phyloP scores from a whole-genome alignment of 2,329 filamentous ascomycete genomes.

The Polychaeton citri region DNA sequence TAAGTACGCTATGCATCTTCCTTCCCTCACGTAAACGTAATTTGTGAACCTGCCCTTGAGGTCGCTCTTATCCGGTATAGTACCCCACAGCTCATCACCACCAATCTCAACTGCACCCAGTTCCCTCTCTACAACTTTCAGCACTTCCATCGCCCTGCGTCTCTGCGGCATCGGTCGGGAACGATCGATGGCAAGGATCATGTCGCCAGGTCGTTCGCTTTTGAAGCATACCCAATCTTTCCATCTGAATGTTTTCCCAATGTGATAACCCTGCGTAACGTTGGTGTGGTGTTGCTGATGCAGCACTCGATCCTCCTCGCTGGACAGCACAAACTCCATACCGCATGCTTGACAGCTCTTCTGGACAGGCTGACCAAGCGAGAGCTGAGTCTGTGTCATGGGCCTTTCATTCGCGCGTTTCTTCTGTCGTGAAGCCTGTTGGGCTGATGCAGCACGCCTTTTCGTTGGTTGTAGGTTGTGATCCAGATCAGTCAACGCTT shows the following conservation, averaged over 20 bases:
- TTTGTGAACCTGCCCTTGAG: slow-evolving; percentile 15
- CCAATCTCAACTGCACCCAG: slow-evolving; percentile 47
- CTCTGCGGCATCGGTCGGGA: slow-evolving; percentile 39
- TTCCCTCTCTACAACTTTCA: slow-evolving; percentile 51
- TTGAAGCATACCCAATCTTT: neutral
- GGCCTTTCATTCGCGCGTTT: slow-evolving; percentile 7
- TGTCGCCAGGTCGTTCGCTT: neutral
- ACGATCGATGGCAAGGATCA: slow-evolving; percentile 44
- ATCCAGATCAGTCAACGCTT: slow-evolving; percentile 10
- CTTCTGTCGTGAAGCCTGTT: slow-evolving; percentile 16
- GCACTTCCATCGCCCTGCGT: slow-evolving; percentile 38
- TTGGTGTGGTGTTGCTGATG: slow-evolving; percentile 53
- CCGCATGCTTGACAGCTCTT: slow-evolving; percentile 47
- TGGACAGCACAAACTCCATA: slow-evolving; percentile 54
- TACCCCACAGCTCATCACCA: slow-evolving; percentile 45
- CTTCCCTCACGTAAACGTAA: slow-evolving; percentile 48
- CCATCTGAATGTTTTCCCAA: slow-evolving; percentile 31
- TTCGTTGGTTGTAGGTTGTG: slow-evolving; percentile 22
- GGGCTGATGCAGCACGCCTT: slow-evolving; percentile 16
- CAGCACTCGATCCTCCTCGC: slow-evolving; percentile 45
- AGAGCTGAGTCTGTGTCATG: slow-evolving; percentile 49
- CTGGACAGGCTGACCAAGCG: slow-evolving; percentile 41
- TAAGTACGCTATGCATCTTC: slow-evolving; percentile 49
- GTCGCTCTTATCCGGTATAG: slow-evolving; percentile 13
- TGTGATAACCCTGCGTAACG: slow-evolving; percentile 47